Conservation (phyloP, 2,329 filamentous ascomycete genomes). For the Aspergillus hiratsukae region DNA sequence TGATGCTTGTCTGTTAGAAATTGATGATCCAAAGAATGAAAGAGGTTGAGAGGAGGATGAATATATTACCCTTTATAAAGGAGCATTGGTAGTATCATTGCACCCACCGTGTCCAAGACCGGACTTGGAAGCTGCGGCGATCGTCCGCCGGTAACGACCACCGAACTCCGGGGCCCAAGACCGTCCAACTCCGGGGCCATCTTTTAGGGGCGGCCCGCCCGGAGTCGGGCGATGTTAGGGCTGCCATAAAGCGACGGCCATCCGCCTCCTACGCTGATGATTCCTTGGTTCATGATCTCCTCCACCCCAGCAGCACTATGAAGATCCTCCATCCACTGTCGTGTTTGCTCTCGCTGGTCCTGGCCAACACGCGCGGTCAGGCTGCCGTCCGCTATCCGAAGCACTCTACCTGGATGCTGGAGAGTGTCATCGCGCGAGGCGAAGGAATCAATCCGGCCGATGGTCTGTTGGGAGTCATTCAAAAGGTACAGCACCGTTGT, state of each 20-base stretch:
- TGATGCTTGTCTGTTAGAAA: background rate
- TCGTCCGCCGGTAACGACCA: background rate
- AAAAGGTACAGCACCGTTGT: background rate
- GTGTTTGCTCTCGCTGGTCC: background rate
- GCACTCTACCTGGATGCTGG: conserved; percentile 1
- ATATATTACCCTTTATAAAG: background rate
- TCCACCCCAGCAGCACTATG: background rate
- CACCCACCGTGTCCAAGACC: background rate
- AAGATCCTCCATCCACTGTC: background rate
- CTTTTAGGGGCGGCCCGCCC: background rate
- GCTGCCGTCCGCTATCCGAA: background rate
- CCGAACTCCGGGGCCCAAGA: conserved; percentile 1
- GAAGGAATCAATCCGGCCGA: background rate
- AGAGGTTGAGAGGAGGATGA: background rate
- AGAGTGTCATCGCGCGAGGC: background rate
- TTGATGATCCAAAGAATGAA: background rate
- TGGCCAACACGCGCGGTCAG: background rate
- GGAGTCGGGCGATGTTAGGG: background rate
- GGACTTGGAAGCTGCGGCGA: background rate
- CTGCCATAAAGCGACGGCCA: background rate
- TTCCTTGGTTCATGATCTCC: background rate
- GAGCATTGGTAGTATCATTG: background rate
- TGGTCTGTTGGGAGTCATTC: background rate
- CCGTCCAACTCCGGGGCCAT: background rate
- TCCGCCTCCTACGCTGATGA: background rate